Evolutionary conservation across 768 basidiomycete species (phyloP), one percentile per base, ranked within the genome.

Genomic region (Coprinellus aureogranulatus): DNA sequence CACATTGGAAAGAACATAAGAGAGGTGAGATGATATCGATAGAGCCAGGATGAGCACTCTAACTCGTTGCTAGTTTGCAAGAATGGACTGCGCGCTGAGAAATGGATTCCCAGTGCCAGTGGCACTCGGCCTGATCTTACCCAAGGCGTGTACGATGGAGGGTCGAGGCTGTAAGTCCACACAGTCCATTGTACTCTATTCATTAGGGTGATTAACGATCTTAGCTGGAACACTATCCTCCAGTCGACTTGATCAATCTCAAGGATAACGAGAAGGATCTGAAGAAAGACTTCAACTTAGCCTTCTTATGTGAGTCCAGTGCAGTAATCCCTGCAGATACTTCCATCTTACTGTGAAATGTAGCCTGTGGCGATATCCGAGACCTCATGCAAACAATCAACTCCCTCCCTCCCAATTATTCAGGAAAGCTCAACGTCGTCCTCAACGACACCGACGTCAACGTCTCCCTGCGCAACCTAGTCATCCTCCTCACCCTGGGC

Each of bases 401-500:
- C 37, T 39, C 18, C 22, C 26, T 53, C 1, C 52, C 52, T 10
- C 25, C 30, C 11, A 64, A 76, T 47, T 77, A 75, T 55, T 63
- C 65, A 9, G 53, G 53, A 20, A 44, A 42, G 12, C 34, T 54
- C 14, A 31, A n/a, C 41, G n/a, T 54, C 18, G 8, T 28, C 22
- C 20, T 54, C 30, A 54, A 54, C 42, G 53, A 54, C 34, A 11
- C 6, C 10, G 28, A 16, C n/a, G 6, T 18, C 2, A 10, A 10
- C 18, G 23, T 44, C 18, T 25, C 53, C n/a, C 16, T 12, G 8
- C 53, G 41, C 39, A 41, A 44, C 53, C 62, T 81, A 16, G 11
- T 74, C 0, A 57, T 82, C 14, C 72, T 82, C 23, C 60, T 75
- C 23, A 72, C 79, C 47, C 67, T 82, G 22, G 72, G 73, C 4